Percentiles rank a stretch among this genome's conserved stretches.
Evolutionary conservation across 306 rosid species (phyloP).

Genomic region (Carpinus viminea): DNA sequence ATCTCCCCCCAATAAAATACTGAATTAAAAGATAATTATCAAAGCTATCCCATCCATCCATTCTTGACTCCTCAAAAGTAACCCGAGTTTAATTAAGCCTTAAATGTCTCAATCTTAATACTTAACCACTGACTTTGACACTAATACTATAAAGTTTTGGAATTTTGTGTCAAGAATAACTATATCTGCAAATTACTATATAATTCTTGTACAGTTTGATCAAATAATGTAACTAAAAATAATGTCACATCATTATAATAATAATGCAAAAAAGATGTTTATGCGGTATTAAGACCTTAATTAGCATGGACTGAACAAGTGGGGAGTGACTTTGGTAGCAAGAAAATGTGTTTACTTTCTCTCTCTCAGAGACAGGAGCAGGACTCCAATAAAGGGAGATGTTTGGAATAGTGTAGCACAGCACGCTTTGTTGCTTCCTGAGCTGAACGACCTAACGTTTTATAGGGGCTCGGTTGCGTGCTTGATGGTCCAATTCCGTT

Average conservation of each 20-base stretch:
- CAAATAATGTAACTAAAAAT: too few relatives aligned
- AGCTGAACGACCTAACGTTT: slow-evolving; percentile 55
- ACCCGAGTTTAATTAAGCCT: not conserved
- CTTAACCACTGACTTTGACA: slow-evolving; percentile 17
- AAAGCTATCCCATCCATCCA: slow-evolving; percentile 44
- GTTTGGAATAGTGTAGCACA: slow-evolving; percentile 38
- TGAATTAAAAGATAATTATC: slow-evolving; percentile 10
- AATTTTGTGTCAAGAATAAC: slow-evolving; percentile 5
- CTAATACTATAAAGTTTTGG: slow-evolving; percentile 23
- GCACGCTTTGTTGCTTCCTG: slow-evolving; percentile 68
- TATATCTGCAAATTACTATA: too few relatives aligned
- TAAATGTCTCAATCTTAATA: slow-evolving; percentile 24
- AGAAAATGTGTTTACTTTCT: not conserved
- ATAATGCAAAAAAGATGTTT: too few relatives aligned
- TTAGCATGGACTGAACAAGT: not conserved
- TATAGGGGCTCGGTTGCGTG: slow-evolving; percentile 60
- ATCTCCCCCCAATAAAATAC: not conserved
- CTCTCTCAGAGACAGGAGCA: slow-evolving; percentile 8
- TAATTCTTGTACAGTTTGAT: too few relatives aligned
- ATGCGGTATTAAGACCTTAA: not conserved
- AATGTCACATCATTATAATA: too few relatives aligned
- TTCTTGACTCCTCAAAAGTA: slow-evolving; percentile 38
- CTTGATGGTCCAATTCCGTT: slow-evolving; percentile 42
- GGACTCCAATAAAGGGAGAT: slow-evolving; percentile 10
- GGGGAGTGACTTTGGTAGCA: not conserved